Evolutionary conservation across 2,329 filamentous ascomycete species (phyloP).

Genomic region (Ophiostoma ulmi): DNA sequence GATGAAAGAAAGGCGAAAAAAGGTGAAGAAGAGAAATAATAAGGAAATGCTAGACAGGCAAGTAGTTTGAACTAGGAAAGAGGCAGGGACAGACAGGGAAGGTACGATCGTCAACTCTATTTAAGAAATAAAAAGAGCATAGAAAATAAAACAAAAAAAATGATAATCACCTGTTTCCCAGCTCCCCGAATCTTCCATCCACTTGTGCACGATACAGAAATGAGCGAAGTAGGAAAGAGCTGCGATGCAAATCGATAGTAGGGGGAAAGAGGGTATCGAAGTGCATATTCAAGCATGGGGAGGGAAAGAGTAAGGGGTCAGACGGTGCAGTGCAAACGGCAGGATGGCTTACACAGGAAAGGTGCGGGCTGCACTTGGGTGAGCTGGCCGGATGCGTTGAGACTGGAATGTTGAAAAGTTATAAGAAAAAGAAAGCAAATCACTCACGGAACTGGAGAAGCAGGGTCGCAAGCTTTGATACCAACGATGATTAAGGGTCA

Average conservation of each 20-base stretch:
- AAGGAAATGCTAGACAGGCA: background rate
- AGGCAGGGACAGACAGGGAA: background rate
- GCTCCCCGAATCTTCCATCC: too few species aligned
- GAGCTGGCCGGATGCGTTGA: background rate
- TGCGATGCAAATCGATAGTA: background rate
- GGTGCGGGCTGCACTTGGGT: background rate
- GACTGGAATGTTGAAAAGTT: background rate
- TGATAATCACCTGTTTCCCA: background rate
- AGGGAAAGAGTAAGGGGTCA: background rate
- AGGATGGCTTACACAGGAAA: background rate
- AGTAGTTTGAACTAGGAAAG: background rate
- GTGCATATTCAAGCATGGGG: background rate
- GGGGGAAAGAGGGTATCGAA: background rate
- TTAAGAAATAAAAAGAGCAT: background rate
- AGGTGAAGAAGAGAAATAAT: background rate
- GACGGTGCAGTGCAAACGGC: background rate
- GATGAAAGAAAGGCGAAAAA: background rate
- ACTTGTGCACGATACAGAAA: slow-evolving; percentile 2
- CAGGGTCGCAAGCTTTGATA: background rate
- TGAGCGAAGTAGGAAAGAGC: background rate
- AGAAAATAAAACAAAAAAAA: background rate
- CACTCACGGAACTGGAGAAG: background rate
- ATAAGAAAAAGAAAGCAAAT: too few species aligned
- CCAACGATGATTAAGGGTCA: too few species aligned
- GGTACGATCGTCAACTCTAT: background rate